A percentile compares a stretch with the other conserved stretches of the same genome.
Evolutionary conservation across 2,329 filamentous ascomycete genomes (phyloP).

Genomic region (Colletotrichum lini): DNA sequence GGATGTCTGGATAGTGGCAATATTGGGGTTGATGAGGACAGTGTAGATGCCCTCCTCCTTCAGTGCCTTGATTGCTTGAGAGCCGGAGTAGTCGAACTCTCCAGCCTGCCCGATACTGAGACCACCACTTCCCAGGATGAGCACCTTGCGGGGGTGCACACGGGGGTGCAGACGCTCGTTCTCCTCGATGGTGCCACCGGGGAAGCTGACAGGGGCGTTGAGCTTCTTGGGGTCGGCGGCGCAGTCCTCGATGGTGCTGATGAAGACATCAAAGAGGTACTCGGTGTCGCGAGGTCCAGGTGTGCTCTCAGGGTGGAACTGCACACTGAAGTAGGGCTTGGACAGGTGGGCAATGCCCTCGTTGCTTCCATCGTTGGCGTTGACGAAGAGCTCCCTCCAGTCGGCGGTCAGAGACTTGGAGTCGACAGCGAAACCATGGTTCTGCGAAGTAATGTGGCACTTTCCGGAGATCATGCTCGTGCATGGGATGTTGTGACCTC

Average conservation of each 20-base stretch:
- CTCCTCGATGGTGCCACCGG: slow-evolving; percentile 85
- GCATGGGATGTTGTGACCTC: slow-evolving; percentile 98
- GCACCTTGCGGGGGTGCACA: slow-evolving; percentile 92
- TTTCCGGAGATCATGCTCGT: slow-evolving; percentile 95
- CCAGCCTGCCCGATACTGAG: slow-evolving; percentile 97
- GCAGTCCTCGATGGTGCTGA: slow-evolving; percentile 83
- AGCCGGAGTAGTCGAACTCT: slow-evolving; percentile 99
- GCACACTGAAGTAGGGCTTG: slow-evolving; percentile 98
- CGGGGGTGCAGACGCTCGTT: slow-evolving; percentile 83
- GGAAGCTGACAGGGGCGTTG: slow-evolving; percentile 83
- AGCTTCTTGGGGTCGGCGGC: slow-evolving; percentile 78
- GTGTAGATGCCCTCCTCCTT: slow-evolving; percentile 99
- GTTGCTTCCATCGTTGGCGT: slow-evolving; percentile 98
- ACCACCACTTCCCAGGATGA: slow-evolving; percentile 94
- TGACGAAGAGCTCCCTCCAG: slow-evolving; percentile 97
- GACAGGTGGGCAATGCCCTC: slow-evolving; percentile 92
- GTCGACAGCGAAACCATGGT: slow-evolving; percentile 97
- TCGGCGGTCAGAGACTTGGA: slow-evolving; percentile 79
- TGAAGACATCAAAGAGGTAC: slow-evolving; percentile 97
- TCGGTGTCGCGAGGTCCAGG: slow-evolving; percentile 96
- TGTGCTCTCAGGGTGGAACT: slow-evolving; percentile 98
- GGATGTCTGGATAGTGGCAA: slow-evolving; percentile 98
- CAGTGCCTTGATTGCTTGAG: slow-evolving; percentile 97
- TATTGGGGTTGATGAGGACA: slow-evolving; percentile 98
- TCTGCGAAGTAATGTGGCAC: slow-evolving; percentile 99